Conservation (phyloP, 257 asterid genomes). For the Nicotiana tomentosiformis region DNA sequence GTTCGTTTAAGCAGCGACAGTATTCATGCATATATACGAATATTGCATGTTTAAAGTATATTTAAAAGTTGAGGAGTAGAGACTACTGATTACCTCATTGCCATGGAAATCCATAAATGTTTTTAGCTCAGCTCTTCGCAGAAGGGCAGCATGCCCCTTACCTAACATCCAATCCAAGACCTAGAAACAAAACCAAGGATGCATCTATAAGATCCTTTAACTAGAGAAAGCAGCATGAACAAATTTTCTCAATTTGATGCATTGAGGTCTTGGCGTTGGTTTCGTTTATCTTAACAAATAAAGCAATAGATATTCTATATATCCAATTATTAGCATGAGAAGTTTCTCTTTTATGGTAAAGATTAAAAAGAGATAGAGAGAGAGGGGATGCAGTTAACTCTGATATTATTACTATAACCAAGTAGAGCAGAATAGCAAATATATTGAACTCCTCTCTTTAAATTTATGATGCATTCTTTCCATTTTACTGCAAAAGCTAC, state of each 20-base stretch:
- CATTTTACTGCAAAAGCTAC: background rate
- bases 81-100: slow-evolving; percentile 57
- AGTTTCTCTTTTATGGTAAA: background rate
- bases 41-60: background rate
- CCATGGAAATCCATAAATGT: slow-evolving; percentile 99
- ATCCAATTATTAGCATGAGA: background rate
- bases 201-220: background rate
- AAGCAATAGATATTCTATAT: background rate
- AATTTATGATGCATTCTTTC: background rate
- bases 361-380: background rate
- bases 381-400: background rate
- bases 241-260: background rate
- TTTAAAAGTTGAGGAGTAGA: background rate
- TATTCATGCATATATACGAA: background rate
- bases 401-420: background rate
- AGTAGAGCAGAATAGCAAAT: background rate
- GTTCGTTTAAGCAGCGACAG: background rate
- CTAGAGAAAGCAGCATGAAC: background rate
- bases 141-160: slow-evolving; percentile 88
- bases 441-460: background rate
- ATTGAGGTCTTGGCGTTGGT: background rate
- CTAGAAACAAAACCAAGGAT: slow-evolving; percentile 30
- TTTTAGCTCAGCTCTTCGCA: slow-evolving; percentile 95
- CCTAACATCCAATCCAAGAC: slow-evolving; percentile 97
- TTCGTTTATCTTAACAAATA: background rate